These are phyloP conservation scores for Populus hybrid DNA, from an alignment of 441 rosid genomes.

Conservation along the genomic window DNA sequence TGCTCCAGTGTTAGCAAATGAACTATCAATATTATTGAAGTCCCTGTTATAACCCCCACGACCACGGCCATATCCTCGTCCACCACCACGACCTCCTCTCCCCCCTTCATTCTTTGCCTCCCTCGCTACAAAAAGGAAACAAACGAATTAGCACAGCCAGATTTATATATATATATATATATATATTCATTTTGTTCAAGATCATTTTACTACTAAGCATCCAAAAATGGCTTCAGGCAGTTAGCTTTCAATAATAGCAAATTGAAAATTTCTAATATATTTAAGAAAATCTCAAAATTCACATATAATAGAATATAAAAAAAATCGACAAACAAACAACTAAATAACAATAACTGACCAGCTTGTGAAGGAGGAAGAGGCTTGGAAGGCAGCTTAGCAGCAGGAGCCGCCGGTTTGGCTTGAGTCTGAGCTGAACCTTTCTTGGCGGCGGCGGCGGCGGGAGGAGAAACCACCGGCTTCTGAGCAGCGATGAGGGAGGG, in stretches of 20 bases:
- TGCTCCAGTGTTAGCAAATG: conserved; percentile 19
- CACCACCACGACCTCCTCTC: conserved; percentile 56
- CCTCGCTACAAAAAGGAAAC: conserved; percentile 32
- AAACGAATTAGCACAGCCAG: background rate
- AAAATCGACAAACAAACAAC: background rate
- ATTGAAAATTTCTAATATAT: background rate
- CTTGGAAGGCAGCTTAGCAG: conserved; percentile 62
- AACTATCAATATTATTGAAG: conserved; percentile 14
- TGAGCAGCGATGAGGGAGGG: conserved; percentile 43
- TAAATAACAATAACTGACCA: conserved; percentile 30
- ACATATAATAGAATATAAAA: background rate
- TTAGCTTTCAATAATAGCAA: background rate
- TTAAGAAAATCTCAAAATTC: background rate
- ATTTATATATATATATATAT: no score
- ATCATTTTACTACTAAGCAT: background rate
- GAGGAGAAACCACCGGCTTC: conserved; percentile 9
- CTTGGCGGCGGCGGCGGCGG: conserved; percentile 9
- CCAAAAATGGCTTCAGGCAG: background rate
- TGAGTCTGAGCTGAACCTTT: conserved; percentile 28
- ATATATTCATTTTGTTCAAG: background rate
- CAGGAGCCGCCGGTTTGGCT: conserved; percentile 32
- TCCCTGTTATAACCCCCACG: conserved; percentile 58
- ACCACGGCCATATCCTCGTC: conserved; percentile 53
- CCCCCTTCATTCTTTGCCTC: conserved; percentile 46
- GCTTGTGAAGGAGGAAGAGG: conserved; percentile 72